Conservation (phyloP, 805 yeast species). For the Crinitomyces ghanaensis region DNA sequence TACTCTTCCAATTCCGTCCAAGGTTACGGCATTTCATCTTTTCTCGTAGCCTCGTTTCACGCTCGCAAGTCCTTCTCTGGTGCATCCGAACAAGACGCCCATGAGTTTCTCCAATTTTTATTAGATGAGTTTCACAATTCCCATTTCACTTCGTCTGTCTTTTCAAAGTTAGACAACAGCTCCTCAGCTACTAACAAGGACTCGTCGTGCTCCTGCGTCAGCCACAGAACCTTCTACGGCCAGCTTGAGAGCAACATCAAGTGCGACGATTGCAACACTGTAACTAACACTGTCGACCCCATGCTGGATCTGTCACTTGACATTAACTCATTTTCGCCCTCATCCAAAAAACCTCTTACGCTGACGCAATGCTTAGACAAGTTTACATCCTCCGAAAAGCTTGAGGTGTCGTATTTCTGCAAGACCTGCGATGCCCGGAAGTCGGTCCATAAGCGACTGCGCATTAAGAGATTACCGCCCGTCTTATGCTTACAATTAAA, state of each 20-base stretch:
- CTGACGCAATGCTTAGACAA: conserved; percentile 58
- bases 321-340: conserved; percentile 29
- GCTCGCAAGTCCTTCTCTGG: conserved; percentile 75
- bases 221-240: conserved; percentile 78
- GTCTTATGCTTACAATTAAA: conserved; percentile 79
- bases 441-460: conserved; percentile 60
- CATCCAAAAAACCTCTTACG: conserved; percentile 13
- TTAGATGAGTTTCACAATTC: conserved; percentile 65
- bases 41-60: conserved; percentile 81
- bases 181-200: conserved; percentile 4
- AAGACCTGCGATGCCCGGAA: conserved; percentile 49
- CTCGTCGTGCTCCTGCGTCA: conserved; percentile 55
- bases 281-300: conserved; percentile 73
- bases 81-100: conserved; percentile 96
- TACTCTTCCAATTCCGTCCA: conserved; percentile 50
- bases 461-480: conserved; percentile 58
- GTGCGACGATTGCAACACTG: conserved; percentile 56
- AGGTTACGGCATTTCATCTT: conserved; percentile 72
- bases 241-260: conserved; percentile 66
- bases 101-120: conserved; percentile 91
- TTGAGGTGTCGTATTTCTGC: conserved; percentile 69
- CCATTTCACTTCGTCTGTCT: conserved; percentile 10
- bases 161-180: conserved; percentile 4
- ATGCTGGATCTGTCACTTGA: conserved; percentile 82
- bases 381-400: conserved; percentile 66